These are phyloP conservation scores for Penicillium paradoxum DNA, from an alignment of 495 filamentous ascomycete species.

Conservation along the genomic window DNA sequence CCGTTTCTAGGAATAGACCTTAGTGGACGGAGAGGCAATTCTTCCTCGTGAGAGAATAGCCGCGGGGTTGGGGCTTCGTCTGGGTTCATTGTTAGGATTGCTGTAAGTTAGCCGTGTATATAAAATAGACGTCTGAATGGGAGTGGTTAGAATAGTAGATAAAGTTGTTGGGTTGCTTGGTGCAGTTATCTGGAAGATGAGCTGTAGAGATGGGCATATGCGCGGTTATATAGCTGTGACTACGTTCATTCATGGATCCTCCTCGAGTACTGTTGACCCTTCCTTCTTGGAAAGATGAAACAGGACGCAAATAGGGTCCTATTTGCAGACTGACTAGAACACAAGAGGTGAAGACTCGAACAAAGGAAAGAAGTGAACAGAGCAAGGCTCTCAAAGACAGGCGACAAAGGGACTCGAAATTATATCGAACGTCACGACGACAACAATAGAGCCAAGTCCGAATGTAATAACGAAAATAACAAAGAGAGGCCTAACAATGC, in stretches of 20 bases:
- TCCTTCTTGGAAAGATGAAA: neutral
- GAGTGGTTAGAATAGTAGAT: no score
- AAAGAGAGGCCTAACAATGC: neutral
- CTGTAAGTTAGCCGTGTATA: neutral
- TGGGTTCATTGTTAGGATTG: neutral
- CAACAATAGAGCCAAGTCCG: neutral
- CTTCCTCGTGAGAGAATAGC: no score
- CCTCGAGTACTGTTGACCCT: no score
- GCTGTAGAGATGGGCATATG: no score
- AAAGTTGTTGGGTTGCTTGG: no score
- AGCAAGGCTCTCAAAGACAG: neutral
- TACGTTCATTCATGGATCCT: no score
- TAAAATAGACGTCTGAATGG: no score
- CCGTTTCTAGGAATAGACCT: no score
- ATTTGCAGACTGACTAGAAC: neutral
- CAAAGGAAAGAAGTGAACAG: neutral
- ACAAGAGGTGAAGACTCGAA: neutral
- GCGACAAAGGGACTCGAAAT: neutral
- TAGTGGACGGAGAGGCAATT: no score
- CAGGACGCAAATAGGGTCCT: neutral
- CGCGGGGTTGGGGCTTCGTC: no score
- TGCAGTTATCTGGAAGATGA: no score
- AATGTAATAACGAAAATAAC: neutral
- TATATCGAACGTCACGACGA: neutral
- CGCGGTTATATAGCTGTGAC: neutral